These are phyloP conservation scores for Metschnikowia proteae DNA, from an alignment of 805 yeast species.

Conservation along the genomic window DNA sequence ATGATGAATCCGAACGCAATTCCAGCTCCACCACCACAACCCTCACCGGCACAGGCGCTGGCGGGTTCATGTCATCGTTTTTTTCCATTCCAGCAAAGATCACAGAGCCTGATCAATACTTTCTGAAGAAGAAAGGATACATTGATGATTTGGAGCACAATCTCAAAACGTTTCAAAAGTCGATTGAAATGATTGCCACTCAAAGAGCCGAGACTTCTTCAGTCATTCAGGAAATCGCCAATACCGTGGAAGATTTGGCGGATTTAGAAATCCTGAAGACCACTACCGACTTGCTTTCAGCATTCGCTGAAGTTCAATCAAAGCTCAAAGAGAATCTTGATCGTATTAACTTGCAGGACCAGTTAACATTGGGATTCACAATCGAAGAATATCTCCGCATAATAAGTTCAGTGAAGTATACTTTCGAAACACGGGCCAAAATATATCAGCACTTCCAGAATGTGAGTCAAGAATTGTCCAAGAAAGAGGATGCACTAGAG, in stretches of 20 bases:
- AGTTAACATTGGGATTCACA: conserved; percentile 80
- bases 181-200: conserved; percentile 67
- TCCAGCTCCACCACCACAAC: conserved; percentile 14
- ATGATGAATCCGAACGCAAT: conserved; percentile 27
- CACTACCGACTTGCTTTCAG: conserved; percentile 58
- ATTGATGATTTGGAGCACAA: conserved; percentile 71
- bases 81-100: conserved; percentile 66
- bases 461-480: conserved; percentile 41
- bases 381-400: conserved; percentile 82
- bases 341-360: conserved; percentile 78
- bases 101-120: conserved; percentile 75
- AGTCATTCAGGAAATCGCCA: conserved; percentile 66
- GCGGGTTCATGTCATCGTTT: conserved; percentile 68
- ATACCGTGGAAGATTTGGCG: conserved; percentile 53
- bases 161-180: conserved; percentile 61
- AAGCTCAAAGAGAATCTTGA: conserved; percentile 71
- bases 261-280: conserved; percentile 70
- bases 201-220: conserved; percentile 73
- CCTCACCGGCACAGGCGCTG: conserved; percentile 27
- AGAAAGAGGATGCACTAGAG: conserved; percentile 44
- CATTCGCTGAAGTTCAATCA: conserved; percentile 69
- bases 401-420: conserved; percentile 67
- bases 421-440: conserved; percentile 71
- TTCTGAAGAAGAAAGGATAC: conserved; percentile 63
- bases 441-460: conserved; percentile 41